Evolutionary conservation across 2,329 filamentous ascomycete genomes (phyloP).

Genomic region (Ceratocystis destructans): DNA sequence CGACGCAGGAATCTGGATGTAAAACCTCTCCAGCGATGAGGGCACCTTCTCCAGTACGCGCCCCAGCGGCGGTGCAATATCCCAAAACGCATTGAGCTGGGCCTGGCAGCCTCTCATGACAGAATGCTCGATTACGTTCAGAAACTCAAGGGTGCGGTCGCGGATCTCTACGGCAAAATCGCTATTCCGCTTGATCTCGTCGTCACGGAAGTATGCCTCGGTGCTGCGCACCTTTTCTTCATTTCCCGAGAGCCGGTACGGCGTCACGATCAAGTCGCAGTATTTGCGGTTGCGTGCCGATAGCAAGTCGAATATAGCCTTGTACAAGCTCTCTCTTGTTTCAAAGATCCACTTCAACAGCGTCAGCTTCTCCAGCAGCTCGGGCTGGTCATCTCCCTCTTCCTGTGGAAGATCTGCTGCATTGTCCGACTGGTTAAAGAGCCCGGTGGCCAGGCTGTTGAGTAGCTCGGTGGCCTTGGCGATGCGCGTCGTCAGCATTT

Average conservation of each 20-base stretch:
- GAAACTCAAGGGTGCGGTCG: constrained; percentile 61
- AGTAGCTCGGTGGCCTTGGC: constrained; percentile 57
- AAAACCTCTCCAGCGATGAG: constrained; percentile 42
- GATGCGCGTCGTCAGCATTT: constrained; percentile 64
- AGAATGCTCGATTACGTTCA: constrained; percentile 66
- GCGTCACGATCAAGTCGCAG: constrained; percentile 66
- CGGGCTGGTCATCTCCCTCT: constrained; percentile 88
- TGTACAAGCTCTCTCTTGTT: constrained; percentile 73
- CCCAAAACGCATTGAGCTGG: constrained; percentile 92
- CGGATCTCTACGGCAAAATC: constrained; percentile 59
- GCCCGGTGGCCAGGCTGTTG: constrained; percentile 13
- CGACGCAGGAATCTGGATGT: constrained; percentile 59
- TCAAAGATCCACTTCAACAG: constrained; percentile 96
- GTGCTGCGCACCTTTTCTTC: constrained; percentile 68
- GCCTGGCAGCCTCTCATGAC: constrained; percentile 79
- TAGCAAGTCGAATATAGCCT: constrained; percentile 71
- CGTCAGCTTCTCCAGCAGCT: constrained; percentile 85
- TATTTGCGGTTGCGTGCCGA: constrained; percentile 78
- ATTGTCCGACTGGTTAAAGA: constrained; percentile 35
- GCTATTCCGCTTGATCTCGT: constrained; percentile 57
- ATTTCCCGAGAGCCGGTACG: constrained; percentile 63
- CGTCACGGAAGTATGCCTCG: constrained; percentile 67
- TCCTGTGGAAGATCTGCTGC: constrained; percentile 75
- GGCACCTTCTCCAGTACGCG: constrained; percentile 72
- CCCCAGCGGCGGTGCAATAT: constrained; percentile 75